These are phyloP conservation scores for Claviceps arundinis DNA, from an alignment of 2,329 filamentous ascomycete species.

Conservation along the genomic window DNA sequence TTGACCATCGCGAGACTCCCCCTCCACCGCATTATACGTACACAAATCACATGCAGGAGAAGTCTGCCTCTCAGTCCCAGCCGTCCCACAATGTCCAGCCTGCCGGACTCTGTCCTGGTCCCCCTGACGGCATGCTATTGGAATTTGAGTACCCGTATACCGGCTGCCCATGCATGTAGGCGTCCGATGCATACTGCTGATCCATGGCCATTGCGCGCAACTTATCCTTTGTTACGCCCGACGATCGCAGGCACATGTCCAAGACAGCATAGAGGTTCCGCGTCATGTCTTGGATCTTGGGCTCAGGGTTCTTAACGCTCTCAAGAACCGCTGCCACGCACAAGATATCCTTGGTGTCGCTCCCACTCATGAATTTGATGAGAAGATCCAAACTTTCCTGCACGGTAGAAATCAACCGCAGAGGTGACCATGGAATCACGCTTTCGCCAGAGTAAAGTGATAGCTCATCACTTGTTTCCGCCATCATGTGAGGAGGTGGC, in stretches of 20 bases:
- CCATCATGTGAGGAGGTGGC: constrained; percentile 15
- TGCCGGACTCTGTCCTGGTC: constrained; percentile 16
- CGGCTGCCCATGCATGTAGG: constrained; percentile 11
- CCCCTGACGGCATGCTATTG: constrained; percentile 13
- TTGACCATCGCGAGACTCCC: background rate
- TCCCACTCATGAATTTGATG: constrained; percentile 32
- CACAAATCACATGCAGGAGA: background rate
- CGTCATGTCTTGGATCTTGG: constrained; percentile 28
- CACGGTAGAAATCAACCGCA: constrained; percentile 28
- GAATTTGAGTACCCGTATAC: constrained; percentile 20
- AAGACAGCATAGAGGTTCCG: constrained; percentile 28
- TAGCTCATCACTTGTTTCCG: constrained; percentile 2
- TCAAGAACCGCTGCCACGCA: constrained; percentile 34
- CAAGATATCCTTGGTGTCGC: constrained; percentile 37
- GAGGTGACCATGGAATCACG: constrained; percentile 27
- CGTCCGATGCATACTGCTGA: constrained; percentile 1
- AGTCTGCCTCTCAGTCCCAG: constrained; percentile 17
- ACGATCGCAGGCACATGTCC: constrained; percentile 30
- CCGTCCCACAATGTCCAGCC: constrained; percentile 28
- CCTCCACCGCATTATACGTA: background rate
- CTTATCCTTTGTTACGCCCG: constrained; percentile 28
- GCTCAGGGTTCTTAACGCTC: constrained; percentile 28
- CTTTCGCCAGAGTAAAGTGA: constrained; percentile 22
- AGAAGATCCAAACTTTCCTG: constrained; percentile 34
- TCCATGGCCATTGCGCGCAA: constrained; percentile 2